Percentiles rank a stretch among this genome's conserved stretches.
phyloP scores from a whole-genome alignment of 1,139 yeast species.

The Nakaseomyces uthaithaninus region DNA sequence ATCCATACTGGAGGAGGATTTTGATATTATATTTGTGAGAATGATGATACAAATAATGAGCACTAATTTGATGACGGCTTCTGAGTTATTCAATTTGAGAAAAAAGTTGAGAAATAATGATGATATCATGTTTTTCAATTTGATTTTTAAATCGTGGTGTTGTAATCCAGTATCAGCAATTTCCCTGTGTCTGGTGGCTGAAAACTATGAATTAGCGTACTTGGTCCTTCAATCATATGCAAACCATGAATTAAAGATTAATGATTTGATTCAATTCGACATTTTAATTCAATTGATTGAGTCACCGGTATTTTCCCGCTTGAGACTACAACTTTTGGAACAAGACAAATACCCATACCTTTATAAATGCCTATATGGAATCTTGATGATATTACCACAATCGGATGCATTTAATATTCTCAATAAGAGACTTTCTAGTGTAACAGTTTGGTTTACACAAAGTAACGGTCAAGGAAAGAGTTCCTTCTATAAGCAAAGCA shows the following conservation, averaged over 20 bases:
- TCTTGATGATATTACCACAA: constrained; percentile 91
- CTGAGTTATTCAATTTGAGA: constrained; percentile 66
- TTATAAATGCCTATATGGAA: constrained; percentile 83
- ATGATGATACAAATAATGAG: constrained; percentile 81
- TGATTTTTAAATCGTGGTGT: constrained; percentile 86
- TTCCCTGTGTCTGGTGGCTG: constrained; percentile 77
- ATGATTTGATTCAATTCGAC: constrained; percentile 68
- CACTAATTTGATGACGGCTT: constrained; percentile 81
- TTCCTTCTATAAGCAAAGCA: constrained; percentile 11
- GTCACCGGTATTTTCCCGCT: constrained; percentile 83
- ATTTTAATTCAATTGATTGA: constrained; percentile 71
- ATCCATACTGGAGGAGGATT: constrained; percentile 56
- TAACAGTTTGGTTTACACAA: constrained; percentile 27
- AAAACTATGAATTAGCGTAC: constrained; percentile 84
- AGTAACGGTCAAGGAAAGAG: constrained; percentile 10
- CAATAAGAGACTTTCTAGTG: constrained; percentile 57
- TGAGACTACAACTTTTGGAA: constrained; percentile 78
- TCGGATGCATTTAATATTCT: constrained; percentile 83
- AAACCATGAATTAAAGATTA: constrained; percentile 60
- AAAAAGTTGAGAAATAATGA: constrained; percentile 54
- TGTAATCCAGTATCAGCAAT: constrained; percentile 85
- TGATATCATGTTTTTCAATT: constrained; percentile 66
- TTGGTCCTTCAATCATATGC: constrained; percentile 66
- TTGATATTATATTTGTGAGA: constrained; percentile 64
- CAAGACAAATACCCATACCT: constrained; percentile 78